Conservation (phyloP, 495 filamentous ascomycete genomes). For the Xylaria cubensis region DNA sequence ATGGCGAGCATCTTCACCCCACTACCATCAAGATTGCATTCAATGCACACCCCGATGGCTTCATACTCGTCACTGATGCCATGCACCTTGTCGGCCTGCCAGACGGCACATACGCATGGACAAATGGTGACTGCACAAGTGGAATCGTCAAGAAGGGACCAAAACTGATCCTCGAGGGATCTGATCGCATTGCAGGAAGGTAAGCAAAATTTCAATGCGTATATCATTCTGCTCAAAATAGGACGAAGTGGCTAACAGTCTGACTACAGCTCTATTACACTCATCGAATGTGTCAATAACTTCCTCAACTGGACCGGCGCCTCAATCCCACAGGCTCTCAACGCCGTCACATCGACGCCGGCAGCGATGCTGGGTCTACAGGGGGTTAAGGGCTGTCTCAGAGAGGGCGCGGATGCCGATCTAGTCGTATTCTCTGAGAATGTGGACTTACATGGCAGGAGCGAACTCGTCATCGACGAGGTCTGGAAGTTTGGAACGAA, state of each 20-base stretch:
- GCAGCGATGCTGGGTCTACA: constrained; percentile 74
- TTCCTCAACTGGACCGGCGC: constrained; percentile 75
- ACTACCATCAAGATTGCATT: constrained; percentile 68
- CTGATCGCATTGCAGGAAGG: constrained; percentile 75
- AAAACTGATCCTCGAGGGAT: constrained; percentile 70
- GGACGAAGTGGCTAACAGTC: constrained; percentile 25
- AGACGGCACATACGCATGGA: constrained; percentile 81
- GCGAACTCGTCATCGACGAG: constrained; percentile 68
- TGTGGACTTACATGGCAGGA: constrained; percentile 49
- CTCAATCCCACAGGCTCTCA: constrained; percentile 67
- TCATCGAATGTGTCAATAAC: constrained; percentile 83
- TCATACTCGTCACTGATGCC: constrained; percentile 72
- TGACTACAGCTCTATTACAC: constrained; percentile 63
- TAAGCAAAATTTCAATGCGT: constrained; percentile 31
- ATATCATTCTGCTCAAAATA: neutral
- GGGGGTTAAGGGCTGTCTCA: constrained; percentile 70
- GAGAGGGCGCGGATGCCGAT: constrained; percentile 78
- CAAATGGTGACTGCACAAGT: constrained; percentile 71
- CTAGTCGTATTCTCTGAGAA: constrained; percentile 71
- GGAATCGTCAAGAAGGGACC: constrained; percentile 67
- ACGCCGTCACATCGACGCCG: constrained; percentile 73
- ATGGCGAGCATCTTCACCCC: constrained; percentile 72
- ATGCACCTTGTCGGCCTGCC: constrained; percentile 72
- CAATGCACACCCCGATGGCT: constrained; percentile 65
- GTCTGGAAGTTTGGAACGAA: constrained; percentile 78